Conservation (phyloP, 2,329 filamentous ascomycete genomes). For the Colletotrichum siamense region DNA sequence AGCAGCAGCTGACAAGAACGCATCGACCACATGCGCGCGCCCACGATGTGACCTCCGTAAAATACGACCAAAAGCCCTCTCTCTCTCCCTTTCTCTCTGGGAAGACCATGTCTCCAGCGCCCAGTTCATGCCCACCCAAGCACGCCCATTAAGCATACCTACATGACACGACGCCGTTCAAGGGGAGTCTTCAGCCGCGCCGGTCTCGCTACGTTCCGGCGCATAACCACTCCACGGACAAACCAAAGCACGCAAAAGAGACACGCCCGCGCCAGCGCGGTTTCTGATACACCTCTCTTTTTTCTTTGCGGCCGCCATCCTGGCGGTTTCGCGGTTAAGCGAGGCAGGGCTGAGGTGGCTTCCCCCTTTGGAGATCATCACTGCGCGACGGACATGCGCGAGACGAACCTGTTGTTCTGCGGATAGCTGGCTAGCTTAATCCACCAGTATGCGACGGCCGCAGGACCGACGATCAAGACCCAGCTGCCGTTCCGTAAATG, state of each 20-base stretch:
- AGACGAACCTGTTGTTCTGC: background rate
- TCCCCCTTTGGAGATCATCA: background rate
- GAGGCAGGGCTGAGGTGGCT: background rate
- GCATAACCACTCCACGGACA: background rate
- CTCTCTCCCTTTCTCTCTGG: background rate
- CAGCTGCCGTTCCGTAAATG: background rate
- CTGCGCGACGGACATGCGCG: background rate
- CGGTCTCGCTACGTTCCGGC: background rate
- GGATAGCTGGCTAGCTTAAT: background rate
- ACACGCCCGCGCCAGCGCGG: background rate
- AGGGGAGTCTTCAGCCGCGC: background rate
- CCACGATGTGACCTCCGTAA: background rate
- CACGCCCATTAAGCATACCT: background rate
- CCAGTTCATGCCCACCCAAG: background rate
- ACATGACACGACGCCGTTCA: background rate
- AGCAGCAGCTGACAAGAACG: background rate
- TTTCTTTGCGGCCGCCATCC: background rate
- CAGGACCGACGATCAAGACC: background rate
- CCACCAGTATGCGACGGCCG: background rate
- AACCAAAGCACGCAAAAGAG: background rate
- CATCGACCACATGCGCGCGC: background rate
- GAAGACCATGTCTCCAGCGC: background rate
- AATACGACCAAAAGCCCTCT: background rate
- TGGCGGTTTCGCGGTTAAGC: background rate
- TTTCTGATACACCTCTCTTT: background rate